These are phyloP conservation scores for Phytophthora lateralis DNA, from an alignment of 352 stramenopile species.

Conservation along the genomic window DNA sequence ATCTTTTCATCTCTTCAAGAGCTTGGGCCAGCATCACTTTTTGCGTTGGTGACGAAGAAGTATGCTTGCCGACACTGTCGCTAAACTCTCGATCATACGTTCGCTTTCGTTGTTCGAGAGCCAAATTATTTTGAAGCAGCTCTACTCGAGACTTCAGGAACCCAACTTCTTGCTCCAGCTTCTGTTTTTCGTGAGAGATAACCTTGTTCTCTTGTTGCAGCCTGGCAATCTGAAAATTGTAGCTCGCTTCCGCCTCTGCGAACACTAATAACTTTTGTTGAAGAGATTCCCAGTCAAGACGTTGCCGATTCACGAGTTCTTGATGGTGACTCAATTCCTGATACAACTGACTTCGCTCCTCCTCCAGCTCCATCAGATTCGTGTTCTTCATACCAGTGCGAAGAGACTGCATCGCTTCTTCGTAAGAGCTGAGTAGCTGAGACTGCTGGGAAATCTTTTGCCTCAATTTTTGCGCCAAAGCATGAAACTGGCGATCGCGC, in stretches of 20 bases:
- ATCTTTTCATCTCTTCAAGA: slow-evolving; percentile 45
- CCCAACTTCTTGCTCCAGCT: slow-evolving; percentile 52
- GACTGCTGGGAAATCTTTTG: slow-evolving; percentile 62
- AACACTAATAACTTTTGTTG: slow-evolving; percentile 36
- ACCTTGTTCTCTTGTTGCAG: slow-evolving; percentile 50
- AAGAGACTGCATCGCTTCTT: slow-evolving; percentile 65
- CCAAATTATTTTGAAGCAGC: slow-evolving; percentile 51
- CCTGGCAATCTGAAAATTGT: slow-evolving; percentile 40
- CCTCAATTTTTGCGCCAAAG: slow-evolving; percentile 53
- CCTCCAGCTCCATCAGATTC: slow-evolving; percentile 63
- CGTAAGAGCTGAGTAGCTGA: slow-evolving; percentile 55
- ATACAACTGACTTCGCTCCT: slow-evolving; percentile 57
- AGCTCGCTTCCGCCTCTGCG: slow-evolving; percentile 34
- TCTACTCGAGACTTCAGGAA: slow-evolving; percentile 44
- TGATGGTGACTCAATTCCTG: slow-evolving; percentile 47
- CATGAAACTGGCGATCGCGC: slow-evolving; percentile 53
- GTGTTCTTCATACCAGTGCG: slow-evolving; percentile 54
- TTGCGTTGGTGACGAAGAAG: slow-evolving; percentile 24
- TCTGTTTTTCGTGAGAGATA: slow-evolving; percentile 44
- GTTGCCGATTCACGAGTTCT: slow-evolving; percentile 33
- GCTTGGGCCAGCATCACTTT: slow-evolving; percentile 35
- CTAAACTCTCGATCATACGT: slow-evolving; percentile 53
- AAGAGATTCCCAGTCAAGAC: slow-evolving; percentile 35
- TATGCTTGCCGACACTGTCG: slow-evolving; percentile 23
- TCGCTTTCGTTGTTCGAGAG: slow-evolving; percentile 56